A percentile compares a stretch with the other conserved stretches of the same genome.
These are phyloP conservation scores for Penicillium robsamsonii DNA, from an alignment of 495 filamentous ascomycete species.

Conservation along the genomic window DNA sequence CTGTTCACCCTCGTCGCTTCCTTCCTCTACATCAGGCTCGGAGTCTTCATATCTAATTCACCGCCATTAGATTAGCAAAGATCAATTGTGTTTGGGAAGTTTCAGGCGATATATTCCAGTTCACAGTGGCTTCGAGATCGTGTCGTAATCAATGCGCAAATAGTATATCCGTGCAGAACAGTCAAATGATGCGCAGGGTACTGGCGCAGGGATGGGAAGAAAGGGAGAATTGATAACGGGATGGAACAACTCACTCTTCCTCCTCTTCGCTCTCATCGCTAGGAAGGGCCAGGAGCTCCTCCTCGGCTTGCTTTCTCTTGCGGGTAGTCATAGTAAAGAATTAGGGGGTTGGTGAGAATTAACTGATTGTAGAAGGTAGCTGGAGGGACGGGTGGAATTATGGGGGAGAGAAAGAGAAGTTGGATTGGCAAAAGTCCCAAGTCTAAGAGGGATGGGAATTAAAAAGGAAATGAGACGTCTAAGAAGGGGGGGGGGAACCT, in stretches of 20 bases:
- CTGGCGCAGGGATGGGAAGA: not conserved
- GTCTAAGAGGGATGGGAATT: slow-evolving; percentile 9
- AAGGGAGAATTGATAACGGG: slow-evolving; percentile 3
- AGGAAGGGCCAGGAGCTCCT: slow-evolving; percentile 60
- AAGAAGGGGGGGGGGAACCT: slow-evolving; percentile 22
- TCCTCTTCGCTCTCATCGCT: slow-evolving; percentile 62
- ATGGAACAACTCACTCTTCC: slow-evolving; percentile 55
- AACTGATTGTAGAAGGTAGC: not conserved
- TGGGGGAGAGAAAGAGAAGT: slow-evolving; percentile 6
- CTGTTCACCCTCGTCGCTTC: slow-evolving; percentile 43
- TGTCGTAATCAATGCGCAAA: not conserved
- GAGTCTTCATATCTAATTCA: slow-evolving; percentile 53
- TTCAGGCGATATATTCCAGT: not conserved
- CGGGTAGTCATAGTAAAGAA: slow-evolving; percentile 54
- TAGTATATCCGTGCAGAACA: not conserved
- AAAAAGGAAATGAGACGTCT: slow-evolving; percentile 7
- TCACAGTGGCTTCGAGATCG: not conserved
- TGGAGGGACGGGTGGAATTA: slow-evolving; percentile 1
- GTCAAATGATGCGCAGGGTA: not conserved
- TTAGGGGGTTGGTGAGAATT: slow-evolving; percentile 8
- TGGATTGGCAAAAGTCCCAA: not conserved
- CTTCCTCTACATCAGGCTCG: slow-evolving; percentile 33
- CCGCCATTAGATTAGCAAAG: slow-evolving; percentile 16
- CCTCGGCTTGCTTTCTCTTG: slow-evolving; percentile 64
- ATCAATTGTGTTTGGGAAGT: not conserved